Base-by-base conservation (phyloP, 371 early-diverging fungal genomes). In the Capniomyces stellatus region DNA sequence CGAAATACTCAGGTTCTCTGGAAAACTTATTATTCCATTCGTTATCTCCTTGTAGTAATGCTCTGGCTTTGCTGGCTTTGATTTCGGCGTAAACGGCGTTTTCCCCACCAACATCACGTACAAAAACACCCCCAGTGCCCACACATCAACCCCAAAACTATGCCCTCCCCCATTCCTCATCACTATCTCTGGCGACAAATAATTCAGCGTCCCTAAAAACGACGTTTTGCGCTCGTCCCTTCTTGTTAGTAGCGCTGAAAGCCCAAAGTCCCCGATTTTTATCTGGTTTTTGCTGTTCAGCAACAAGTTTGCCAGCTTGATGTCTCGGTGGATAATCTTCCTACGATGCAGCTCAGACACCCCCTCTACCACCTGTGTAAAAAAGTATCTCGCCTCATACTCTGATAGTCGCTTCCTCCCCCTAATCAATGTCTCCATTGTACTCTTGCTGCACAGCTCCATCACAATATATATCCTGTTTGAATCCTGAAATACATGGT, bases 121-220 rank as follows among this genome's bases (percentile, higher is more conserved):
- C 83, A 95, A 78, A 28, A 98, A 78, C 2, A 98, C 82, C 24
- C 99, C 99, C 1, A 96, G 64, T 2, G 94, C 88, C 99, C 99
- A 99, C 53, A 98, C 79, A 63, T 99, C 99, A 8, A 85, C 98
- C 60, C 91, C 92, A 66, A 79, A 93, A 50, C 93, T 86, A 66
- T 99, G 98, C 1, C 98, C 97, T 6, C 64, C 63, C 51, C 75
- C 75, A 42, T 75, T 69, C 49, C 82, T 85, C 68, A 85, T 85
- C 19, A 98, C 69, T 28, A 99, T 83, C 65, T 99, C 99, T 0
- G 99, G 99, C 1, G 99, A 98, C 57, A 99, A 89, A 62, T 97
- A 99, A 60, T 98, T 98, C 3, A 98, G 98, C 2, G 99, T 99
- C 13, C 99, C 99, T 89, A 99, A 43, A 92, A 60, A 67, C 22